phyloP scores from a whole-genome alignment of 441 rosid genomes.

The Croton laevigatus region DNA sequence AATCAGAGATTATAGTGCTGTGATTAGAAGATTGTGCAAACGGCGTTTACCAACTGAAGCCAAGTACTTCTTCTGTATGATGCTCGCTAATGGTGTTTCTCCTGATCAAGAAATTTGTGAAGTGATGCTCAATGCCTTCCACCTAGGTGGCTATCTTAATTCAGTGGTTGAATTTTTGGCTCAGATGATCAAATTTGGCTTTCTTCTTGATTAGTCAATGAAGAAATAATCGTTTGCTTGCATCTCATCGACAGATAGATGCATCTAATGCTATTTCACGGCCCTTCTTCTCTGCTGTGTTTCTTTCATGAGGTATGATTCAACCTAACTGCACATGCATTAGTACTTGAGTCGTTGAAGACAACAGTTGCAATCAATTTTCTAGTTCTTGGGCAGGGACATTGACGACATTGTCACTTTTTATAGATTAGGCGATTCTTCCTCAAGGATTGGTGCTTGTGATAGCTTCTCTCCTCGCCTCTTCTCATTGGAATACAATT shows the following conservation, averaged over 20 bases:
- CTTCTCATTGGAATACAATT: no score
- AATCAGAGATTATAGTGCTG: constrained; percentile 60
- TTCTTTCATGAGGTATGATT: constrained; percentile 20
- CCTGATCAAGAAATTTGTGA: constrained; percentile 62
- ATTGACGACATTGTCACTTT: no score
- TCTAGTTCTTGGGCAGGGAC: no score
- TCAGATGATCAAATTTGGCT: constrained; percentile 49
- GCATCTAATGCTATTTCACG: constrained; percentile 9
- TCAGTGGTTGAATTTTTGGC: constrained; percentile 39
- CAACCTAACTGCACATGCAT: background rate
- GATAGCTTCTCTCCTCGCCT: no score
- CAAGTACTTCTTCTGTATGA: constrained; percentile 45
- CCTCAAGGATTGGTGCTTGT: no score
- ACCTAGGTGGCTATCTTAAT: constrained; percentile 31
- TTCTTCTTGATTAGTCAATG: constrained; percentile 30
- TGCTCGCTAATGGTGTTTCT: constrained; percentile 49
- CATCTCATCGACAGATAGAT: constrained; percentile 20
- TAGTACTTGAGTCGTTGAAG: background rate
- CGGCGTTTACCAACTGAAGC: constrained; percentile 40
- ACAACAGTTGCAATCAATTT: no score
- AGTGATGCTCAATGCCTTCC: constrained; percentile 43
- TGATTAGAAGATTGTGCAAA: constrained; percentile 66
- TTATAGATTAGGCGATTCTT: no score
- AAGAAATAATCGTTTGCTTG: constrained; percentile 12
- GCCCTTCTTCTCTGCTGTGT: background rate